Evolutionary conservation across 23 red algal genomes (phyloP).

Genomic region (Gracilariopsis chorda): DNA sequence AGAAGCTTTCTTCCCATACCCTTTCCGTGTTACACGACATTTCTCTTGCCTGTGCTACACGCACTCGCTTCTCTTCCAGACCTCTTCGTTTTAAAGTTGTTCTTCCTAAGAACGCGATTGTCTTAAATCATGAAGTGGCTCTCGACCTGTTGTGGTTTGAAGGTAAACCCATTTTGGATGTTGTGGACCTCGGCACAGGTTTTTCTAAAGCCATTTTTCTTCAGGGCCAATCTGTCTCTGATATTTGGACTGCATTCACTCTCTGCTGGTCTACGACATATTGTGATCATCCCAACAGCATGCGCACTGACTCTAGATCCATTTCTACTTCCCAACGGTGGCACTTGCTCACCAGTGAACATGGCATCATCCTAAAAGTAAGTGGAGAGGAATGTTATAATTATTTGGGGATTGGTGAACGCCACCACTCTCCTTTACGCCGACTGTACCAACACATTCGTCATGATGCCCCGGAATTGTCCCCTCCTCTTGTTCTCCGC

Average conservation of each 20-base stretch:
- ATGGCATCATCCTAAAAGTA: background rate
- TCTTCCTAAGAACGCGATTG: background rate
- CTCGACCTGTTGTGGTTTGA: conserved; percentile 19
- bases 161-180: background rate
- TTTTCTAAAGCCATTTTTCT: background rate
- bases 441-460: background rate
- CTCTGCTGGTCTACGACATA: conserved; percentile 4
- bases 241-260: conserved; percentile 9
- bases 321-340: background rate
- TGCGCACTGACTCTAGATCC: background rate
- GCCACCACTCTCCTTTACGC: background rate
- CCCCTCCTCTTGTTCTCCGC: background rate
- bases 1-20: background rate
- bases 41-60: background rate
- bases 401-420: conserved; percentile 10
- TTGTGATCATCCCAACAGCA: background rate
- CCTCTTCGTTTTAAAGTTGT: background rate
- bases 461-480: background rate
- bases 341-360: background rate
- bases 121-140: conserved; percentile 25
- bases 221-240: background rate
- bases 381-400: conserved; percentile 5
- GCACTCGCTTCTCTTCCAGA: background rate
- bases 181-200: background rate
- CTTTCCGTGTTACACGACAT: conserved; percentile 1